Base-by-base conservation (phyloP, 1,139 yeast species). In the Debaryomyces subglobosus region DNA sequence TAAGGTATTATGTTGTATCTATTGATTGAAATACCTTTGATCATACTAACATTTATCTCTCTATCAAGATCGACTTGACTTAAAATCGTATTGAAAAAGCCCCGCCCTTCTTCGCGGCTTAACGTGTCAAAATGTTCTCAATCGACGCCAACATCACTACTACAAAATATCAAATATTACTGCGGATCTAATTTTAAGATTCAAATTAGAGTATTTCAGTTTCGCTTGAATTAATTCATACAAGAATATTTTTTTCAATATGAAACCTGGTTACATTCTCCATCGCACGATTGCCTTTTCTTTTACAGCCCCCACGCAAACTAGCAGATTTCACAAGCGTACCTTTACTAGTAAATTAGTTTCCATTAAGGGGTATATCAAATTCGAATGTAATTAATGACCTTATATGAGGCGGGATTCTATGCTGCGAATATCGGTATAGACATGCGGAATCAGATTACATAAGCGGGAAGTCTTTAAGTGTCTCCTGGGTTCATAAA, bases 381-480 rank as follows among this genome's bases (percentile, higher is more conserved):
- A 30, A 30, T 3, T 32, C 20, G 21, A 20, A 33, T 13, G 20
- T 15, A 35, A 15, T 13, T 15, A 35, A 21, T 35, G 39, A 35
- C 39, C 39, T 16, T 12, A 12, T 12, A 12, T 23, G 27, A 21
- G 39, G 39, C 27, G 27, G 39, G 39, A 9, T 12, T 20, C 20
- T 21, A 35, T 35, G 39, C 39, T 35, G 39, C 25, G 39, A 35
- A 35, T 35, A 35, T 35, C 39, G 24, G 39, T 35, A 35, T 13
- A 35, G 25, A 12, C 16, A 20, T 35, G 39, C 27, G 27, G 6
- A 3, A 10, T 2, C 13, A 5, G 35, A 16, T 21, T 35, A 35
- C 15, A 23, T 20, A 35, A 20, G 24, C 27, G 39, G 27, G 9
- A 13, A 3, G 4, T 6, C 13, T n/a, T 10, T n/a, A 12, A 20